These are phyloP conservation scores for Macrophomina pseudophaseolina DNA, from an alignment of 2,329 filamentous ascomycete species.

Conservation along the genomic window DNA sequence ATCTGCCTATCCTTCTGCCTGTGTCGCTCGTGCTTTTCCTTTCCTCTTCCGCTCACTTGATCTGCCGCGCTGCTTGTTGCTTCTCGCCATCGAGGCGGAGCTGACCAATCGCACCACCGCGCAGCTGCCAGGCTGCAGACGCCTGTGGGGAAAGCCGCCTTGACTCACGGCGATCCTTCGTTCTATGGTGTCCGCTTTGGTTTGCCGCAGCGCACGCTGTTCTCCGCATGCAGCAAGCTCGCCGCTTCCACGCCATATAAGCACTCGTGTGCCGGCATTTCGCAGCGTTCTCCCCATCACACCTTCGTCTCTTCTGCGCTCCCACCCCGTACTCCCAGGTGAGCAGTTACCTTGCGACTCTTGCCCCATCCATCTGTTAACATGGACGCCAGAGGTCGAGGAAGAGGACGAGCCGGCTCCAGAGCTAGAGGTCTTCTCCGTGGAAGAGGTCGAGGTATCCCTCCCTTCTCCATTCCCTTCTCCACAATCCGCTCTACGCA, in stretches of 20 bases:
- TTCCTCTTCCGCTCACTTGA: background rate
- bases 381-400: background rate
- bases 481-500: background rate
- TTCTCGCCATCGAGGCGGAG: too few species aligned
- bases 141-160: slow-evolving; percentile 4
- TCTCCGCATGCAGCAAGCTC: background rate
- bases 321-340: background rate
- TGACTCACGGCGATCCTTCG: slow-evolving; percentile 2
- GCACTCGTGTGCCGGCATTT: background rate
- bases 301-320: background rate
- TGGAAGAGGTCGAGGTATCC: background rate
- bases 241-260: slow-evolving; percentile 4
- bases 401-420: background rate
- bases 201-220: background rate
- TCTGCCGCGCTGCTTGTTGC: too few species aligned
- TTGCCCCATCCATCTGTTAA: background rate
- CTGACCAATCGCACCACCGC: too few species aligned
- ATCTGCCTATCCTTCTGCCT: background rate
- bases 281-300: background rate
- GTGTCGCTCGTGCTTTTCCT: background rate
- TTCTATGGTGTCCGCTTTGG: slow-evolving; percentile 9
- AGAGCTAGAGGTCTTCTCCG: background rate
- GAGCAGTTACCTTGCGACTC: background rate
- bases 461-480: background rate
- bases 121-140: background rate